Evolutionary conservation across 768 basidiomycete species (phyloP), one percentile per base, ranked within the genome.

Genomic region (Mrakia frigida): DNA sequence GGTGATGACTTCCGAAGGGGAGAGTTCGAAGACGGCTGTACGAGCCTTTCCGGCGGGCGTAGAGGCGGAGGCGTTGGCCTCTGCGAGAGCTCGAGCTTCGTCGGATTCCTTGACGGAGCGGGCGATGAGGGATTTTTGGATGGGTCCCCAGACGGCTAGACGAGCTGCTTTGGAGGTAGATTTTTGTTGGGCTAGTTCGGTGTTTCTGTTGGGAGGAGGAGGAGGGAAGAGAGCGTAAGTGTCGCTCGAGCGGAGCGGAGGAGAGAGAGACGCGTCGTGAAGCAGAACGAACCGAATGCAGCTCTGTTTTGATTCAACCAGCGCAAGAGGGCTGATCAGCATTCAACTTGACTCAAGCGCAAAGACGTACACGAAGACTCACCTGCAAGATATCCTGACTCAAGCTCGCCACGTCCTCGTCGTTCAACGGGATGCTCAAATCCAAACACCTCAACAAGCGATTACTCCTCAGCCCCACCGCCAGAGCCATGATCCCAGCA

Each of bases 401-500:
- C 84, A 95, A 88, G 74, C 91, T 87, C 63, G 78, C 74, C 31
- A 84, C 80, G 33, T 85, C 84, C 14, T 83, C 79, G 46, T 83
- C 80, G 1, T 88, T 90, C 0, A 92, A 91, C 2, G 94, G 94
- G 37, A 99, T 93, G 80, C 93, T 91, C 63, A 98, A 82, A 84
- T 99, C 97, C 74, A 99, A 85, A 81, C 97, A 99, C 6, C 97
- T 87, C 87, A 98, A 91, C 14, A 89, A 87, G 73, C 88, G 87
- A 81, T 98, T 98, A 14, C 84, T 79, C 81, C 92, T 92, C 70
- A 99, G 84, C 0, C 94, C 92, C 3, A 89, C 90, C 74, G 89
- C 90, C 33, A 99, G 88, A 0, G 97, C 97, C 89, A 98, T 90
- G 5, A 97, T 91, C 25, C 93, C 95, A 0, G 95, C 94, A 50